Percentiles rank a stretch among this genome's conserved stretches.
phyloP scores from a whole-genome alignment of 2,329 filamentous ascomycete species.

The Colletotrichum paranaense region DNA sequence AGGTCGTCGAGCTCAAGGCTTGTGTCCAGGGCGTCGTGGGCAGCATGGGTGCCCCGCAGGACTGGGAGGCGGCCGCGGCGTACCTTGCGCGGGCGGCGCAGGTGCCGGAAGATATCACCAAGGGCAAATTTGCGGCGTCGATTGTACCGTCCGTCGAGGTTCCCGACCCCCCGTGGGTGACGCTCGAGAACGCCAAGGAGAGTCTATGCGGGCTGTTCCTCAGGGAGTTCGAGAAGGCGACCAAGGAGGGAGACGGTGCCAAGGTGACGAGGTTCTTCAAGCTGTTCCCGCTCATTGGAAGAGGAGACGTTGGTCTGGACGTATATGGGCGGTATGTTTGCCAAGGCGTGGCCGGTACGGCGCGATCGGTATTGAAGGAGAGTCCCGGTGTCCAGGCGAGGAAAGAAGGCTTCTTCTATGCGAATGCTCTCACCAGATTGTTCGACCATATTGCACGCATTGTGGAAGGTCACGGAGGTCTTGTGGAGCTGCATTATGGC shows the following conservation, averaged over 20 bases:
- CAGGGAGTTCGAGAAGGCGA: constrained; percentile 93
- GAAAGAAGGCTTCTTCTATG: constrained; percentile 90
- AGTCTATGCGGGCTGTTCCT: constrained; percentile 91
- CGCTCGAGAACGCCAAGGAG: constrained; percentile 87
- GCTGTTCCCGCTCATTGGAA: constrained; percentile 92
- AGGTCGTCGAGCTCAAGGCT: constrained; percentile 95
- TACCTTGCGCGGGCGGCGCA: constrained; percentile 87
- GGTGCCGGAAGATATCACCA: constrained; percentile 82
- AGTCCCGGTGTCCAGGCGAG: constrained; percentile 57
- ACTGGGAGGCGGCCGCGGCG: constrained; percentile 96
- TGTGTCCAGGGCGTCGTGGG: constrained; percentile 95
- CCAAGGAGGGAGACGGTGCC: constrained; percentile 85
- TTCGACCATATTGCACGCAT: constrained; percentile 99
- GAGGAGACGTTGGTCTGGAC: constrained; percentile 89
- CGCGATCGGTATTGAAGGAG: constrained; percentile 82
- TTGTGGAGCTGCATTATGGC: constrained; percentile 96
- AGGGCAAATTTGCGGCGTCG: constrained; percentile 87
- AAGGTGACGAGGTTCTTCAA: constrained; percentile 98
- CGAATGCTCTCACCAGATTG: constrained; percentile 86
- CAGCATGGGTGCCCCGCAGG: constrained; percentile 96
- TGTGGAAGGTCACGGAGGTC: constrained; percentile 87
- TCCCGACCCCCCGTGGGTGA: constrained; percentile 88
- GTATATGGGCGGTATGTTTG: constrained; percentile 97
- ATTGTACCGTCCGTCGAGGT: constrained; percentile 97
- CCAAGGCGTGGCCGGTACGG: constrained; percentile 88